These are phyloP conservation scores for Huiozyma sinensis DNA, from an alignment of 805 yeast genomes.

Conservation along the genomic window DNA sequence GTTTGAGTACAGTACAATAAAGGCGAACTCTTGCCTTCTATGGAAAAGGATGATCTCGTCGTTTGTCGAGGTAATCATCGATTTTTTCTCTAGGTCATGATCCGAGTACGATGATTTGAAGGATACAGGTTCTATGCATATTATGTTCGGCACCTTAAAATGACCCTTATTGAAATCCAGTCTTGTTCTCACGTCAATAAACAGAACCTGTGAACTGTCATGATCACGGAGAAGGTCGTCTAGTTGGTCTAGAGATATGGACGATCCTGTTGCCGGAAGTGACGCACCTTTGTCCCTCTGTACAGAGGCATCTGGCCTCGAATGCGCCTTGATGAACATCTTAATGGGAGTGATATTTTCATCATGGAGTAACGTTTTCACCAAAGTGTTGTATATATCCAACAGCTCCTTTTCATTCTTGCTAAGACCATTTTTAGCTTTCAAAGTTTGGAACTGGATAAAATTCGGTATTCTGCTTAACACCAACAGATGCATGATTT, in stretches of 20 bases:
- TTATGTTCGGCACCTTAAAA: slow-evolving; percentile 44
- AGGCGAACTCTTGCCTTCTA: slow-evolving; percentile 44
- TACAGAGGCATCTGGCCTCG: neutral
- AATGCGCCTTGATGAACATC: slow-evolving; percentile 5
- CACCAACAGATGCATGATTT: slow-evolving; percentile 23
- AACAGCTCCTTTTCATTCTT: slow-evolving; percentile 17
- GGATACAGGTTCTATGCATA: slow-evolving; percentile 69
- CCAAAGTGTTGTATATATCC: slow-evolving; percentile 25
- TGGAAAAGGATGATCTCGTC: slow-evolving; percentile 45
- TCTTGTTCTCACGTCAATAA: slow-evolving; percentile 63
- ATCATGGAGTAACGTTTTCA: slow-evolving; percentile 21
- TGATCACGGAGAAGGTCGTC: slow-evolving; percentile 8
- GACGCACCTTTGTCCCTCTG: neutral
- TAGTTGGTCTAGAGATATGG: slow-evolving; percentile 7
- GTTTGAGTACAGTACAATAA: slow-evolving; percentile 46
- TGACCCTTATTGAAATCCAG: slow-evolving; percentile 53
- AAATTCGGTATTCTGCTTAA: slow-evolving; percentile 22
- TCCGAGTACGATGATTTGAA: slow-evolving; percentile 43
- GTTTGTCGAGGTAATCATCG: slow-evolving; percentile 47
- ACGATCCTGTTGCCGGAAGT: slow-evolving; percentile 6
- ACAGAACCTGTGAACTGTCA: slow-evolving; percentile 28
- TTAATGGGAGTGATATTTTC: slow-evolving; percentile 21
- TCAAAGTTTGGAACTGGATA: slow-evolving; percentile 15
- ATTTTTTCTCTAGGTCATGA: slow-evolving; percentile 52
- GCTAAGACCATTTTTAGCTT: slow-evolving; percentile 6